These are phyloP conservation scores for Aschersonia sp. DNA, from an alignment of 2,329 filamentous ascomycete species.

Conservation along the genomic window DNA sequence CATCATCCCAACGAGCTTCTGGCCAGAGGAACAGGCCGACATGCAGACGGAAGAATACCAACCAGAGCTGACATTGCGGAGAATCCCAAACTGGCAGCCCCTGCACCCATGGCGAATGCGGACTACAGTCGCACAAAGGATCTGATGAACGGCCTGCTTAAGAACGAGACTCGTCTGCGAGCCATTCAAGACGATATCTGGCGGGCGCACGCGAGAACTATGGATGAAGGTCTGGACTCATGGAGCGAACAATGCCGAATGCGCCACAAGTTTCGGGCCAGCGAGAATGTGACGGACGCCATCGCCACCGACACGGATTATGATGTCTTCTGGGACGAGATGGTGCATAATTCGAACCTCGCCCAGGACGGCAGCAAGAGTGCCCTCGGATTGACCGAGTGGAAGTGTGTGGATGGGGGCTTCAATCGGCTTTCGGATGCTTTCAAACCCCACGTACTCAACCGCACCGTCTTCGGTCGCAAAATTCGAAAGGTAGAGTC, in stretches of 20 bases:
- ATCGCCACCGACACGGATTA: slow-evolving; percentile 14
- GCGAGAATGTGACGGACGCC: slow-evolving; percentile 21
- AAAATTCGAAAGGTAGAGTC: slow-evolving; percentile 8
- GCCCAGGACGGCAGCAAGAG: slow-evolving; percentile 13
- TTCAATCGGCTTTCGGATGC: slow-evolving; percentile 19
- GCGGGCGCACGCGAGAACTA: slow-evolving; percentile 14
- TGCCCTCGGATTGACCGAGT: slow-evolving; percentile 11
- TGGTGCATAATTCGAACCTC: slow-evolving; percentile 18
- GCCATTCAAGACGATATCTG: slow-evolving; percentile 10
- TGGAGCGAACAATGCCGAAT: slow-evolving; percentile 16
- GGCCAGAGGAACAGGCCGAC: slow-evolving; percentile 7
- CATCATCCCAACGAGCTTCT: slow-evolving; percentile 17
- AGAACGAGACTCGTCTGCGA: slow-evolving; percentile 5
- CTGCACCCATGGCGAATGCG: slow-evolving; percentile 5
- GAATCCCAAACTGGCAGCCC: slow-evolving; percentile 11
- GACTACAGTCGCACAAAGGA: slow-evolving; percentile 11
- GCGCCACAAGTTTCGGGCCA: slow-evolving; percentile 17
- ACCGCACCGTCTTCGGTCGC: slow-evolving; percentile 11
- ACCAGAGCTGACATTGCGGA: slow-evolving; percentile 3
- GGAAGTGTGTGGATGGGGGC: slow-evolving; percentile 18
- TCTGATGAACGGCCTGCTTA: slow-evolving; percentile 6
- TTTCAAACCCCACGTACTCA: slow-evolving; percentile 16
- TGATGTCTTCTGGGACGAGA: slow-evolving; percentile 18
- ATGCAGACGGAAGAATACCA: slow-evolving; percentile 14
- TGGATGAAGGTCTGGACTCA: slow-evolving; percentile 14